Evolutionary conservation across 2,329 filamentous ascomycete species (phyloP), one percentile per base, ranked within the genome.

Genomic region (Aspergillus chevalieri): DNA sequence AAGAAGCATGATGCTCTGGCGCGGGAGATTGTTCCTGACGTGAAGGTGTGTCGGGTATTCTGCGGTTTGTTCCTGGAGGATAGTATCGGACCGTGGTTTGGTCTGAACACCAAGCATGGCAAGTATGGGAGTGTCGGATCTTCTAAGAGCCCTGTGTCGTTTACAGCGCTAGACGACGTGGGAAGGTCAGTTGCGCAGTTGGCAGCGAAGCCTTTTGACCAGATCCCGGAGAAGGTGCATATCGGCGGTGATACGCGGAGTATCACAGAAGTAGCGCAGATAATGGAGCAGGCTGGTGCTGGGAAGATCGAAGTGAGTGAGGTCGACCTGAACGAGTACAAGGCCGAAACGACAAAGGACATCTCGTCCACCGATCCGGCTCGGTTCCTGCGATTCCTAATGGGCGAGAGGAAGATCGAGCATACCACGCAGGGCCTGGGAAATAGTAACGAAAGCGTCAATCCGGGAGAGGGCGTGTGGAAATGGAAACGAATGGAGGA

Each of bases 41-140:
- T 65, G 5, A 64, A 57, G 42, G 44, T 67, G 2, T 67, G 65
- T 34, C 52, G 63, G 17, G 55, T 69, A 1, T 68, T 65, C 51
- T 54, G 55, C 17, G 66, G 66, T 1, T 48, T 69, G 28, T 67
- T 69, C 46, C 53, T 67, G 38, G 65, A 69, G 41, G 60, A 65
- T 44, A 63, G 61, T 26, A 58, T 69, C 9, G 66, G 65, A 3
- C 67, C 66, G 1, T 65, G 65, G 63, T 64, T 66, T 43, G 65
- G 65, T 19, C 58, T 68, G n/a, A 53, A 62, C 47, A 63, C 64
- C 0, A 55, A 50, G 22, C 49, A 57, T 24, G 57, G 57, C 6
- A 51, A 52, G 49, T 70, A 68, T 49, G 59, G 63, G 44, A 54
- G 58, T 34, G 52, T 69, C 1, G 67, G 67, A 3, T 53, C 52